Evolutionary conservation across 2,329 filamentous ascomycete genomes (phyloP), one percentile per base, ranked within the genome.

Genomic region (Diaporthe amygdali): DNA sequence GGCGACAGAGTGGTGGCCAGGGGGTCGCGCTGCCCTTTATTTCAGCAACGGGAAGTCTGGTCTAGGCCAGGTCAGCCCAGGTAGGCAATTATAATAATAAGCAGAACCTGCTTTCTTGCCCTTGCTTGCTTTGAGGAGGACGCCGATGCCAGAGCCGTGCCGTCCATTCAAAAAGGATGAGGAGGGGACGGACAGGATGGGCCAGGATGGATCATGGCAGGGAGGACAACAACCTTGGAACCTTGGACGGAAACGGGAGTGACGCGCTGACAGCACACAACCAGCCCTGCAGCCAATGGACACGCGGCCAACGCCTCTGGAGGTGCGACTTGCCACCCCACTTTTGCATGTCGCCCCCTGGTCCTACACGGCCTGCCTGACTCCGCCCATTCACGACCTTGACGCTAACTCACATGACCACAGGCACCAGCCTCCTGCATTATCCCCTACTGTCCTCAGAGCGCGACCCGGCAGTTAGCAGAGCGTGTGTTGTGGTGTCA

Each of bases 351-450:
- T n/a, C n/a, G n/a, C 25, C 39, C 10, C 39, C 44, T 46, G 25
- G 39, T 15, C 5, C 59, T n/a, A 30, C 32, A 7, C 30, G 17
- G 27, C 49, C 49, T 52, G 27, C 27, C 37, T 39, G 37, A 39
- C 37, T 39, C 37, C 37, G 9, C 51, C 51, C 2, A 32, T 30
- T 59, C 66, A 68, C 66, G 66, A 70, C 56, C 25, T 41, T 47
- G 52, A 72, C 70, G 68, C 71, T 66, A 72, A 70, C 46, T 68
- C 71, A 70, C 71, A 61, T 72, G 71, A 69, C 59, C 46, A 14
- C 17, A 66, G 70, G 66, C 70, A 72, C 56, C 67, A 69, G 47
- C 70, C 64, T 44, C 64, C 41, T 44, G 7, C 37, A 37, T 67
- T 59, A 20, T 22, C 17, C 46, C 67, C n/a, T n/a, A n/a, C n/a